Evolutionary conservation across 1,284 basidiomycete species (phyloP), one percentile per base, ranked within the genome.

Genomic region (Pseudozyma pruni): DNA sequence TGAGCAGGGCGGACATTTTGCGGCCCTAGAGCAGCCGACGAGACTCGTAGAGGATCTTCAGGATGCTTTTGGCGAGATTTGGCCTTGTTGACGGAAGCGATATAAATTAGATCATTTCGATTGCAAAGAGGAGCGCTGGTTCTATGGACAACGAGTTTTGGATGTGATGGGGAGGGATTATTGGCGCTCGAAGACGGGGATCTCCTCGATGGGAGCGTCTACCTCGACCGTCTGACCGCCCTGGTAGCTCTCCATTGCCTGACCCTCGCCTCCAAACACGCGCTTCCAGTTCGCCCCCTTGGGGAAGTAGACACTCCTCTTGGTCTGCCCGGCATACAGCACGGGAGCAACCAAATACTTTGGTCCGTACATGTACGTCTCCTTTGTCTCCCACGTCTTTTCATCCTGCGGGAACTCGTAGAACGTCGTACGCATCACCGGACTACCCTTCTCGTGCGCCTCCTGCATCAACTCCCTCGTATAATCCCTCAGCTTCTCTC

Each of bases 21-120:
- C 85, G 3, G 84, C 85, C 1, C 72, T 85, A 29, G 86, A 86
- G 70, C 76, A 81, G 48, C 85, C 85, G 8, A 63, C 73, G 1
- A 78, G 61, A 4, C 83, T 83, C 40, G 48, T 84, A 11, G 57
- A 81, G 41, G 77, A 76, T 33, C 54, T 81, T 11, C 75, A 77
- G 37, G 73, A 78, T 48, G 75, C 72, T 40, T 72, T 76, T 54
- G 56, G 41, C 11, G 39, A 59, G 19, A 64, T 75, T 19, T 75
- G 72, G 72, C 69, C 61, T 1, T 44, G 39, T 44, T 58, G 42
- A 29, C 11, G 11, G 27, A 29, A 29, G n/a, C n/a, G n/a, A n/a
- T n/a, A n/a, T n/a, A n/a, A n/a, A n/a, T n/a, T n/a, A n/a, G n/a
- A n/a, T n/a, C n/a, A n/a, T n/a, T n/a, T n/a, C n/a, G n/a, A n/a